Evolutionary conservation across 2,329 filamentous ascomycete genomes (phyloP), one percentile per base, ranked within the genome.

Genomic region (Pseudogymnoascus verrucosus): DNA sequence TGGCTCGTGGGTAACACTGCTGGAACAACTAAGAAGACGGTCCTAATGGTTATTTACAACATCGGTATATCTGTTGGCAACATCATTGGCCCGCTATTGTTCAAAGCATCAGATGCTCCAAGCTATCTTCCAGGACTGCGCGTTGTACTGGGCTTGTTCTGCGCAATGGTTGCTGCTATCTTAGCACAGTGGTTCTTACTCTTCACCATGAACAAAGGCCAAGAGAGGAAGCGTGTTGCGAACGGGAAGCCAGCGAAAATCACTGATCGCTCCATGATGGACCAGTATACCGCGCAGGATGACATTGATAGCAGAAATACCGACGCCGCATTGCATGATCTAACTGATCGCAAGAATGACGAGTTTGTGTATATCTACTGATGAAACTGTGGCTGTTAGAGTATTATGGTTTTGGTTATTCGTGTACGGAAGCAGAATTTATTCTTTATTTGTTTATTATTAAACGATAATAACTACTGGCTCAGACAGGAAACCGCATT

Each of bases 1-100:
- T 90, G 87, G 87, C 85, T 89, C 64, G 80, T 89, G 4, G 84
- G 82, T 8, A 90, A 90, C 71, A 89, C 85, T 0, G 87, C 79
- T 0, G 88, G 87, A 6, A 83, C 81, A 12, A 89, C 86, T 2
- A 89, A 90, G 74, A 87, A 87, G 69, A 85, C 84, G 0, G 78
- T 83, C 57, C 79, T 85, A 39, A 85, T 88, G 79, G 83, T 82
- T 0, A 74, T 88, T 0, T 89, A 84, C 77, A 86, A 87, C 67
- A 85, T 83, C 1, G 86, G 83, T 0, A 79, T 80, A 1, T 82
- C 84, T 0, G 79, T 82, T 0, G 87, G 87, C 2, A 89, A 89
- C 71, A 88, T 89, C 64, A 79, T 89, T 68, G 87, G 86, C 0
- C 87, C 86, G 0, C 72, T 89, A 0, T 77, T 89, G 0, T 89